Conservation (phyloP, 257 asterid genomes). For the Ligustrum vulgare region DNA sequence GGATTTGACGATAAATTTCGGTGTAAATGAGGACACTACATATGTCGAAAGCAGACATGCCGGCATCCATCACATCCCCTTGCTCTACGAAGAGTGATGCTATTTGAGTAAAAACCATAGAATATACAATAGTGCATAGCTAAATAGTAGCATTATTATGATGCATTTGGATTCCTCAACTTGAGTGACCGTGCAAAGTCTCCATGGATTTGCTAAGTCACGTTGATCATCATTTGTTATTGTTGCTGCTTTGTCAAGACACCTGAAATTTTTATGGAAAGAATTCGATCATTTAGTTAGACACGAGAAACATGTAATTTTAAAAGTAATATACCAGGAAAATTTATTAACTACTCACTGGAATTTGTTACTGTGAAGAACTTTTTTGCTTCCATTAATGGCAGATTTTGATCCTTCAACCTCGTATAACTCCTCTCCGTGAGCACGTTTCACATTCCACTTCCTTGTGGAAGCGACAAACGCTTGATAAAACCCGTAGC, state of each 20-base stretch:
- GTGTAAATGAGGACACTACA: conserved; percentile 25
- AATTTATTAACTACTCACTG: conserved; percentile 14
- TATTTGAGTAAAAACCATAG: conserved; percentile 37
- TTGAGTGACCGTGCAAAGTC: conserved; percentile 33
- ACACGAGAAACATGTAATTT: background rate
- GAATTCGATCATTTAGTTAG: background rate
- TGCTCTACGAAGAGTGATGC: conserved; percentile 37
- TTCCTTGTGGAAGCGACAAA: conserved; percentile 25
- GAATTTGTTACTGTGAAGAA: conserved; percentile 23
- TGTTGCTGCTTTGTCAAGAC: conserved; percentile 29
- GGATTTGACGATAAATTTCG: conserved; percentile 13
- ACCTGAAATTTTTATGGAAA: conserved; percentile 5
- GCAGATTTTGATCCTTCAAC: conserved; percentile 15
- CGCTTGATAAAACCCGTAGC: conserved; percentile 26
- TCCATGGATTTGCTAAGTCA: conserved; percentile 21
- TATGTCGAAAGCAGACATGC: conserved; percentile 33
- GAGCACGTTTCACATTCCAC: background rate
- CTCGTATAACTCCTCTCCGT: conserved; percentile 23
- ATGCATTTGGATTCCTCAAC: conserved; percentile 38
- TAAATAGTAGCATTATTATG: conserved; percentile 30
- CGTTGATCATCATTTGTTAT: conserved; percentile 6
- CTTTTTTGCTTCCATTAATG: conserved; percentile 24
- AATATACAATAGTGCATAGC: conserved; percentile 39
- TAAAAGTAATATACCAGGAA: background rate
- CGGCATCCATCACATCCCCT: conserved; percentile 30